Percentiles rank a stretch among this genome's conserved stretches.
phyloP scores from a whole-genome alignment of 2,329 filamentous ascomycete species.

The Aspergillus sp. region DNA sequence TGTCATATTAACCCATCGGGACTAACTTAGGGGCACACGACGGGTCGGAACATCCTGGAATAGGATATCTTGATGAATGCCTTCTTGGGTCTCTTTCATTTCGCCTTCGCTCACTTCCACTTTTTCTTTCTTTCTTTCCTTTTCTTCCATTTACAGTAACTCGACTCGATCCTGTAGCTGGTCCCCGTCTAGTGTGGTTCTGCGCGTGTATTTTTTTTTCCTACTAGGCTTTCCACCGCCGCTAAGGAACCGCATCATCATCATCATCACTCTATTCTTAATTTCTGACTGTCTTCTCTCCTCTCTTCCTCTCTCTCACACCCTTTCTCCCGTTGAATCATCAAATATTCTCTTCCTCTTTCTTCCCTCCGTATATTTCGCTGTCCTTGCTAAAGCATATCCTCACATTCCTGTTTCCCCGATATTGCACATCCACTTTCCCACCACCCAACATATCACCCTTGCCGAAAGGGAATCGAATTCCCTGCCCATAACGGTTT shows the following conservation, averaged over 20 bases:
- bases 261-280: not conserved
- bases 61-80: slow-evolving; percentile 18
- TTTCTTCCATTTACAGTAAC: too few relatives aligned
- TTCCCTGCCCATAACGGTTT: slow-evolving; percentile 1
- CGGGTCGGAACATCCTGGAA: slow-evolving; percentile 28
- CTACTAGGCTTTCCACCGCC: not conserved
- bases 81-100: slow-evolving; percentile 11
- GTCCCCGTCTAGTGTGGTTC: slow-evolving; percentile 1
- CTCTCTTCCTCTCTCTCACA: slow-evolving; percentile 3
- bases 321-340: not conserved
- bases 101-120: slow-evolving; percentile 4
- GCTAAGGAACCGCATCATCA: not conserved
- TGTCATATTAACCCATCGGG: slow-evolving; percentile 37
- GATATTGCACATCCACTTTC: too few relatives aligned
- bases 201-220: slow-evolving; percentile 6
- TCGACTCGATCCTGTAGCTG: too few relatives aligned
- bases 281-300: slow-evolving; percentile 10
- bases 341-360: not conserved
- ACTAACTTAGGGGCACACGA: slow-evolving; percentile 25
- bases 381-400: slow-evolving; percentile 9
- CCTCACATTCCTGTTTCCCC: slow-evolving; percentile 9
- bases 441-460: too few relatives aligned
- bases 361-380: slow-evolving; percentile 7
- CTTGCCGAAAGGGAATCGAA: too few relatives aligned
- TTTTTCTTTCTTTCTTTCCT: slow-evolving; percentile 10